These are phyloP conservation scores for Dillenia suffruticosa DNA, from an alignment of 164 flowering plant species.

Conservation along the genomic window DNA sequence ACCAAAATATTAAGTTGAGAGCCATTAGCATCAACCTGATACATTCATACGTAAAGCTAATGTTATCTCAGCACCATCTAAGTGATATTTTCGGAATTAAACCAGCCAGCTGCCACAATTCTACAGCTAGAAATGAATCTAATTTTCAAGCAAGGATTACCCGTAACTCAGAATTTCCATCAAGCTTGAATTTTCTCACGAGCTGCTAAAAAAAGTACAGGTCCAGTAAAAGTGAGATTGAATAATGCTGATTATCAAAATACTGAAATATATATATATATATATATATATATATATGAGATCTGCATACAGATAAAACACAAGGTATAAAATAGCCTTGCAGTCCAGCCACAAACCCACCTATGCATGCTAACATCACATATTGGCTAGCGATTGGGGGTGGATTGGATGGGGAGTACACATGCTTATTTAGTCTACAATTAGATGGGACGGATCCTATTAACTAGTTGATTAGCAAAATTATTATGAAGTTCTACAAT, in stretches of 20 bases:
- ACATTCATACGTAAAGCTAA: constrained; percentile 10
- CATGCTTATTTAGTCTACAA: too few relatives aligned
- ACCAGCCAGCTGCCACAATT: background rate
- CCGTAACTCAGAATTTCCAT: constrained; percentile 68
- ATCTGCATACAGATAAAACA: background rate
- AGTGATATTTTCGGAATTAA: background rate
- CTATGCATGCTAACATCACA: background rate
- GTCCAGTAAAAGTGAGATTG: too few relatives aligned
- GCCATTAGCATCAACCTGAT: constrained; percentile 57
- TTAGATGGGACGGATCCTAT: too few relatives aligned
- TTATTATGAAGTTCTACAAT: too few relatives aligned
- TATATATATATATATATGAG: background rate
- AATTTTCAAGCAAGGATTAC: constrained; percentile 23
- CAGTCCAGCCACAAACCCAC: background rate
- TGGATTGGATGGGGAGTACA: too few relatives aligned
- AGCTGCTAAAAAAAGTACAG: constrained; percentile 32
- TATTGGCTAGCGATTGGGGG: background rate
- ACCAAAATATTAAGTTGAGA: constrained; percentile 55
- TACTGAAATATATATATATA: background rate
- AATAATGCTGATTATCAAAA: background rate
- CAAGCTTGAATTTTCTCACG: constrained; percentile 64
- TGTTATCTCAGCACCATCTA: background rate
- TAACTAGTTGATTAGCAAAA: too few relatives aligned
- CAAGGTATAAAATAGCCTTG: background rate
- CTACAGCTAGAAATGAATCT: background rate